Evolutionary conservation across 2,329 filamentous ascomycete genomes (phyloP), one percentile per base, ranked within the genome.

Genomic region (Westerdykella aurantiaca): DNA sequence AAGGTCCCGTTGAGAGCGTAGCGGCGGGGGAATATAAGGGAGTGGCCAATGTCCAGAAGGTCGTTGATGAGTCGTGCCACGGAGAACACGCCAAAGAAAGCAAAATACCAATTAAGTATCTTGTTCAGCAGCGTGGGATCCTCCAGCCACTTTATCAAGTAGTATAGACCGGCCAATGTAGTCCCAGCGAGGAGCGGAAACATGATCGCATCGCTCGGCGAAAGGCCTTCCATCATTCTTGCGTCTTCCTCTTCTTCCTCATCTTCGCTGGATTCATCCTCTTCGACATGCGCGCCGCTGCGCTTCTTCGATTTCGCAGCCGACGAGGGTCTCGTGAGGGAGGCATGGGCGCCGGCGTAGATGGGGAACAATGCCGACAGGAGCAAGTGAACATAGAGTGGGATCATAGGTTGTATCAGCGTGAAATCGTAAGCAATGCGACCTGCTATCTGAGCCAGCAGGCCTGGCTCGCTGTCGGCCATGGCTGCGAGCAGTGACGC

Each of bases 121-220:
- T 84, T 86, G 71, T 91, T 96, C 57, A 97, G 70, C 17, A 94
- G 72, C 10, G 82, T 75, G 1, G 89, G 83, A 58, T 95, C 87
- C 52, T 91, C 76, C 43, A 96, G 79, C 78, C 85, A 93, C 64
- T 94, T 88, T 61, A 97, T 88, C 47, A 95, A 74, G 56, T 90
- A 83, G 71, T 97, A 97, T 11, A 97, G 74, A 5, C 81, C 81
- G 34, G 82, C 76, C 7, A 97, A 78, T 1, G 84, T 81, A 9
- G 74, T 59, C 2, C 82, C 88, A 5, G 89, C 90, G 43, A 89
- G 73, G 25, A 96, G 55, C 1, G 91, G 93, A 50, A 96, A 86
- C 56, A 94, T 67, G 53, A 97, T 79, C 38, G 88, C 91, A 66
- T 97, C 91, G 0, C 79, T 82, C 1, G 86, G 82, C 7, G 82